A percentile compares a stretch with the other conserved stretches of the same genome.
These are phyloP conservation scores for Penicillium salamii DNA, from an alignment of 495 filamentous ascomycete species.

Conservation along the genomic window DNA sequence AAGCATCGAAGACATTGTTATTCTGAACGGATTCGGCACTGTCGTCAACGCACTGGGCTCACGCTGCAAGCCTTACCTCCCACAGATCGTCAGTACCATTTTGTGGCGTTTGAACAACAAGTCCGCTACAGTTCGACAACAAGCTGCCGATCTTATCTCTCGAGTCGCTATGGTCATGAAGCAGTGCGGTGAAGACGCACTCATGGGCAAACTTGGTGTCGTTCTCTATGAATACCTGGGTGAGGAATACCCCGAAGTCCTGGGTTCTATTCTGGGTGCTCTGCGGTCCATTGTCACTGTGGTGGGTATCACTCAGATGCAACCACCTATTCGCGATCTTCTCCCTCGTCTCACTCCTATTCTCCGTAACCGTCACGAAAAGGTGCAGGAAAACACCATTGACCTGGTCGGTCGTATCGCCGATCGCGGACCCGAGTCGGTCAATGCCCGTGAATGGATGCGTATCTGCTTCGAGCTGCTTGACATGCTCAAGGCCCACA, in stretches of 20 bases:
- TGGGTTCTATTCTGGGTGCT: conserved; percentile 94
- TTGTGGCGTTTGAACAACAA: conserved; percentile 99
- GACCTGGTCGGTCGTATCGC: conserved; percentile 98
- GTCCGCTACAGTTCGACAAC: conserved; percentile 90
- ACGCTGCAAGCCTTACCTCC: conserved; percentile 93
- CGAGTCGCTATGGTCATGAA: conserved; percentile 98
- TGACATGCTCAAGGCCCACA: conserved; percentile 99
- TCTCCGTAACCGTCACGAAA: conserved; percentile 96
- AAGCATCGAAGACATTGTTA: conserved; percentile 91
- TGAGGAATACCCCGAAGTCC: conserved; percentile 97
- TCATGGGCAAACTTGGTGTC: conserved; percentile 93
- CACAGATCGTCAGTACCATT: conserved; percentile 94
- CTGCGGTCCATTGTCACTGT: conserved; percentile 96
- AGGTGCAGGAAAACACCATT: conserved; percentile 99
- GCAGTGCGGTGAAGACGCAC: conserved; percentile 91
- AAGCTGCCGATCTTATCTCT: conserved; percentile 94
- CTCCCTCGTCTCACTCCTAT: conserved; percentile 95
- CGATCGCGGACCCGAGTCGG: conserved; percentile 91
- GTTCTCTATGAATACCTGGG: conserved; percentile 99
- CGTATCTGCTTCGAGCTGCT: conserved; percentile 98
- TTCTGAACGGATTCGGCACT: conserved; percentile 98
- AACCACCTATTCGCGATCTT: conserved; percentile 96
- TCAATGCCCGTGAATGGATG: conserved; percentile 99
- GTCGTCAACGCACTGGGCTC: conserved; percentile 94
- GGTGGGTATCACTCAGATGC: conserved; percentile 97